Evolutionary conservation across 495 filamentous ascomycete species (phyloP).

Genomic region (Aspergillus bertholletiae): DNA sequence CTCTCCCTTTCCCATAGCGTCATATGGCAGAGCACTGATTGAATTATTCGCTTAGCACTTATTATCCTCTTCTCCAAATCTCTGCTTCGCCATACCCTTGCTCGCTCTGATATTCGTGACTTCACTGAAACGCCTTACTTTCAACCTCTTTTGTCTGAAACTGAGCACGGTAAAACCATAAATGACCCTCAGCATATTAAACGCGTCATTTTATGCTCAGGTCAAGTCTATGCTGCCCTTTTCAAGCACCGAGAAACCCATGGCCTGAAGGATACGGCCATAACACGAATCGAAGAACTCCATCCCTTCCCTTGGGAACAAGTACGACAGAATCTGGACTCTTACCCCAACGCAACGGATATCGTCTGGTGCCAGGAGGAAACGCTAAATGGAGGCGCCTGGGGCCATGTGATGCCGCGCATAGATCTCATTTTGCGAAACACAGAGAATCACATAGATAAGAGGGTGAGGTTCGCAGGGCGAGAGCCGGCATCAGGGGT

Average conservation of each 20-base stretch:
- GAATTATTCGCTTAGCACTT: constrained; percentile 60
- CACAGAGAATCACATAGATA: neutral
- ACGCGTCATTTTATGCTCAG: constrained; percentile 89
- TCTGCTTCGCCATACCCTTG: constrained; percentile 86
- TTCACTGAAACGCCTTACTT: constrained; percentile 90
- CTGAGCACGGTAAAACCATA: constrained; percentile 70
- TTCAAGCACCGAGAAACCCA: constrained; percentile 85
- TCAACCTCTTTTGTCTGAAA: constrained; percentile 89
- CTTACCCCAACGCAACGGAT: constrained; percentile 92
- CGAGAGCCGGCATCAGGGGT: neutral
- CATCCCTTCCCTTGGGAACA: constrained; percentile 98
- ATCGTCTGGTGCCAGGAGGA: constrained; percentile 98
- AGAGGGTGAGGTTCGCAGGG: neutral
- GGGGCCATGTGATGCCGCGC: constrained; percentile 91
- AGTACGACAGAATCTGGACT: constrained; percentile 90
- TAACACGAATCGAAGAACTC: constrained; percentile 95
- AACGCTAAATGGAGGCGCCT: constrained; percentile 92
- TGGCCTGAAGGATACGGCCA: constrained; percentile 79
- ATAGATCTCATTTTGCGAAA: constrained; percentile 56
- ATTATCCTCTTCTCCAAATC: constrained; percentile 97
- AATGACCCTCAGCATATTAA: constrained; percentile 80
- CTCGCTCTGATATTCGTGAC: constrained; percentile 82
- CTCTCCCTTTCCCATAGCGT: constrained; percentile 13
- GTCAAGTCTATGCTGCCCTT: constrained; percentile 89
- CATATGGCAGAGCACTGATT: constrained; percentile 31